Evolutionary conservation across 2,329 filamentous ascomycete genomes (phyloP), one percentile per base, ranked within the genome.

Genomic region (Claviceps capensis): DNA sequence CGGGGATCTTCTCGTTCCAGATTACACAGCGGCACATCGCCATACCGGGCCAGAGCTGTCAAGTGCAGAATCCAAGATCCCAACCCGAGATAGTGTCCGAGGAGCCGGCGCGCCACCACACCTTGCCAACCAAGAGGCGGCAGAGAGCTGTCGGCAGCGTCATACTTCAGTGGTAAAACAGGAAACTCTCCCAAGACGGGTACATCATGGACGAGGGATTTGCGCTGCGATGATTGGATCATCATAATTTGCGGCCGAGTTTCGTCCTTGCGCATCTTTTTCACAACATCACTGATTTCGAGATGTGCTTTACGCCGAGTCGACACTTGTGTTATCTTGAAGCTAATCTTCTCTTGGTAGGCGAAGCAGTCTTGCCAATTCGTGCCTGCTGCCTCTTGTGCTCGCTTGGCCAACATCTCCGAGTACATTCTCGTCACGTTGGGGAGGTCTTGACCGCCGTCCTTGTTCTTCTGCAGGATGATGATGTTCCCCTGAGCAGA

Each of bases 81-180:
- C n/a, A 98, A 78, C 53, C 88, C 88, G 14, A 99, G 78, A 64
- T 96, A 98, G 62, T 95, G 88, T 30, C 83, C 83, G 8, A 97
- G 84, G 9, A 97, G 72, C 26, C 91, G 81, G 61, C 88, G 88
- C 2, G 89, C 88, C 53, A 94, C 83, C 54, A 95, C 90, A 0
- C 82, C 76, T 65, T 97, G 93, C 93, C 93, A 99, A 2, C 89
- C 90, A 16, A 99, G 76, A 0, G 91, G 89, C 9, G 93, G 93
- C 4, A 97, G 74, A 40, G 89, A 85, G 65, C 86, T 88, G 63
- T 98, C 94, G 0, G 83, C 79, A 26, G 85, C 78, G 60, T 97
- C 88, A 54, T 88, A 85, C 61, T 85, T 85, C 47, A 99, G 75
- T 0, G 86, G 79, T 45, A 98, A 69, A 14, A 91, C 78, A 0